Evolutionary conservation across 225 moss, liverwort and hornwort species (phyloP).

Genomic region (Ulota crispa): DNA sequence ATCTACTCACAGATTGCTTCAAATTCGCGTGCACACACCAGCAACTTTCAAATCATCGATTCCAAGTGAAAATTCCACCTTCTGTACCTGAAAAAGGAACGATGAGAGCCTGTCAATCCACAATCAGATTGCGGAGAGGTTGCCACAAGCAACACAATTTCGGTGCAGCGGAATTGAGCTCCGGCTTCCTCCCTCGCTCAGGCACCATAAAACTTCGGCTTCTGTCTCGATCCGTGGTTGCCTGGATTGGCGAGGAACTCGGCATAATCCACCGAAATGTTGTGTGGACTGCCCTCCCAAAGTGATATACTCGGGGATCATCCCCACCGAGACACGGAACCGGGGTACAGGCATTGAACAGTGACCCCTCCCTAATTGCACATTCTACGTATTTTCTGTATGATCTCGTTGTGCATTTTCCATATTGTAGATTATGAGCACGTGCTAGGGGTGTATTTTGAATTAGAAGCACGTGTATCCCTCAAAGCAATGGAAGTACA

Average conservation of each 20-base stretch:
- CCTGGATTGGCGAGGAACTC: background rate
- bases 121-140: conserved; percentile 7
- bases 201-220: background rate
- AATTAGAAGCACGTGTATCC: background rate
- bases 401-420: background rate
- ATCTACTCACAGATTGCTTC: conserved; percentile 5
- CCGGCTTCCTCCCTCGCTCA: background rate
- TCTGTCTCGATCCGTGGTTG: background rate
- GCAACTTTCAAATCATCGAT: background rate
- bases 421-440: background rate
- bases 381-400: background rate
- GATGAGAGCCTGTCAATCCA: background rate
- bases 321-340: conserved; percentile 3
- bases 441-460: background rate
- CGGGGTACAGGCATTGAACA: background rate
- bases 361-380: background rate
- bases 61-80: background rate
- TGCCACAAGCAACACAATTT: background rate
- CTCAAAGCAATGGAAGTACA: background rate
- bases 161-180: background rate
- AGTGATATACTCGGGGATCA: background rate
- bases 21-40: conserved; percentile 4
- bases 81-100: background rate
- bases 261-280: background rate
- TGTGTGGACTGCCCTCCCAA: background rate